These are phyloP conservation scores for Sporodiniella umbellata DNA, from an alignment of 371 early-diverging fungal species.

Conservation along the genomic window DNA sequence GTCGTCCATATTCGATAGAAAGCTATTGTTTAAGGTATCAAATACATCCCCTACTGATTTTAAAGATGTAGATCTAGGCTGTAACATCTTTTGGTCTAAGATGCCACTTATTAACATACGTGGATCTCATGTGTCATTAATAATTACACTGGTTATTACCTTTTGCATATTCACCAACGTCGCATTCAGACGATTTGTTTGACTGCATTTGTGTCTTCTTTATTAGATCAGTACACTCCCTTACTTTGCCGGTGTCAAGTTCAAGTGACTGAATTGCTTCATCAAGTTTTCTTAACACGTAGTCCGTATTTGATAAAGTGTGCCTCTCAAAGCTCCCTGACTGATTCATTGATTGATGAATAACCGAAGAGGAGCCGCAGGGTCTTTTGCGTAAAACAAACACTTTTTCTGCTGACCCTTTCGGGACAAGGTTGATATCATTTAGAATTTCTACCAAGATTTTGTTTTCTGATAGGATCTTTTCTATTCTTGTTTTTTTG, in stretches of 20 bases:
- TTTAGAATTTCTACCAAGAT: slow-evolving; percentile 14
- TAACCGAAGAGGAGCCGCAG: slow-evolving; percentile 1
- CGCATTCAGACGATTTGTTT: slow-evolving; percentile 20
- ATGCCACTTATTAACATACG: background rate
- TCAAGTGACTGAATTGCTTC: slow-evolving; percentile 24
- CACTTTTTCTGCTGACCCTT: slow-evolving; percentile 29
- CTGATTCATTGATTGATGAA: background rate
- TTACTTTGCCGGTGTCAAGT: slow-evolving; percentile 18
- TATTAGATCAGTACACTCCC: background rate
- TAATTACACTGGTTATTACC: too few relatives aligned
- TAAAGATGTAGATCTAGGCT: slow-evolving; percentile 19
- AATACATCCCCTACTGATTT: slow-evolving; percentile 16
- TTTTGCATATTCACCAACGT: too few relatives aligned
- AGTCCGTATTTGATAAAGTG: slow-evolving; percentile 14
- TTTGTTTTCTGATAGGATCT: slow-evolving; percentile 1
- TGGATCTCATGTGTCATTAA: too few relatives aligned
- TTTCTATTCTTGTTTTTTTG: too few relatives aligned
- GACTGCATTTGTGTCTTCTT: slow-evolving; percentile 4
- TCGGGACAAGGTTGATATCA: slow-evolving; percentile 17
- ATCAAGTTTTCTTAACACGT: slow-evolving; percentile 23
- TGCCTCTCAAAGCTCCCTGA: background rate
- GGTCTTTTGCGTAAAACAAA: slow-evolving; percentile 29
- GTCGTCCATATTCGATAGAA: slow-evolving; percentile 38
- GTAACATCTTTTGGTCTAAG: background rate
- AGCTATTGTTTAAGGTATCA: slow-evolving; percentile 9